Conservation (phyloP, 2,329 filamentous ascomycete genomes). For the Sporothrix protearum region DNA sequence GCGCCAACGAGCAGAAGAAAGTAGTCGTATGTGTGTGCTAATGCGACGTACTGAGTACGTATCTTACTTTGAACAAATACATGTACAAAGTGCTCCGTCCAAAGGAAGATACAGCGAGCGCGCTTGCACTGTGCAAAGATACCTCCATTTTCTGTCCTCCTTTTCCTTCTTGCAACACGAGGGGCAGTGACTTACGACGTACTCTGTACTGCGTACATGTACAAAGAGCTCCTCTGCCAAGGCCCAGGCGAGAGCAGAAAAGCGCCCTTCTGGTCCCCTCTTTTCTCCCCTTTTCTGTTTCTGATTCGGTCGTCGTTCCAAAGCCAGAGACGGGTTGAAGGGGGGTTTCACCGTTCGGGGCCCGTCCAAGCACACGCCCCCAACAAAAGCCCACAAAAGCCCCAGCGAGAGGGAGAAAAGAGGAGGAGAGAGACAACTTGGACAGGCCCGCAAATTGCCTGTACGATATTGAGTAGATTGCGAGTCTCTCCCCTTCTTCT, state of each 20-base stretch:
- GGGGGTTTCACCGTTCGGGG: conserved; percentile 19
- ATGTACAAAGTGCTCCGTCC: neutral
- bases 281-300: neutral
- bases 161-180: neutral
- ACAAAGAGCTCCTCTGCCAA: neutral
- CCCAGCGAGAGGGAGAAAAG: neutral
- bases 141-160: neutral
- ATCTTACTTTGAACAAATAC: neutral
- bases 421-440: neutral
- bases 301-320: conserved; percentile 14
- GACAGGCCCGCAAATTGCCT: neutral
- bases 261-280: neutral
- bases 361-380: conserved; percentile 15
- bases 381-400: neutral
- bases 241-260: neutral
- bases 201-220: neutral
- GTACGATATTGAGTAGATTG: no score
- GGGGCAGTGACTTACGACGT: no score
- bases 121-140: neutral
- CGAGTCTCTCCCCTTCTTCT: neutral
- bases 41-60: no score
- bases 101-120: no score
- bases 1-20: no score
- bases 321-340: neutral
- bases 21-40: no score